These are phyloP conservation scores for Cornus suecica DNA, from an alignment of 148 eudicot genomes.

Conservation along the genomic window DNA sequence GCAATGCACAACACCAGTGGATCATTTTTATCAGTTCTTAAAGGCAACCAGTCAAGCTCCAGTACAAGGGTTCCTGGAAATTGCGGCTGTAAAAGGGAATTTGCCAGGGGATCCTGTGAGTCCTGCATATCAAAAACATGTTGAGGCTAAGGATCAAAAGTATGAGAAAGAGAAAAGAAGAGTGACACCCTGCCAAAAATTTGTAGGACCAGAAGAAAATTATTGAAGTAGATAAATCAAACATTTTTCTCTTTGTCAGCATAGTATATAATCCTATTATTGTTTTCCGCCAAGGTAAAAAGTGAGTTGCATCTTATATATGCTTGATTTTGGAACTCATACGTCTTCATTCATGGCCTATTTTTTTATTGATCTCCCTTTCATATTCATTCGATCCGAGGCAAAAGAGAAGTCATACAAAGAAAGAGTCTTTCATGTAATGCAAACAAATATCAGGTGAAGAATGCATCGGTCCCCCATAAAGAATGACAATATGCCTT, in stretches of 20 bases:
- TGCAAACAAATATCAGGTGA: not conserved
- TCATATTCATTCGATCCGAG: too few relatives aligned
- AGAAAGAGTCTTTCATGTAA: too few relatives aligned
- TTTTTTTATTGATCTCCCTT: too few relatives aligned
- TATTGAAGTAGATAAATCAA: constrained; percentile 2
- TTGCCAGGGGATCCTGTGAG: constrained; percentile 88
- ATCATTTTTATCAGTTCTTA: constrained; percentile 79
- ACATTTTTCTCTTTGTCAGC: too few relatives aligned
- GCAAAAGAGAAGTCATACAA: too few relatives aligned
- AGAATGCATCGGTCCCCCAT: not conserved
- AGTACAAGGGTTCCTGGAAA: constrained; percentile 93
- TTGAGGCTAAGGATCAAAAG: not conserved
- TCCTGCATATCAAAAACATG: constrained; percentile 55
- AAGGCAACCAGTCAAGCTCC: constrained; percentile 97
- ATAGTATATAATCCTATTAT: too few relatives aligned
- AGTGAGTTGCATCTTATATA: not conserved
- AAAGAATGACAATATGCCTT: constrained; percentile 3
- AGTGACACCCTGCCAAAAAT: not conserved
- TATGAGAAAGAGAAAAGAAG: not conserved
- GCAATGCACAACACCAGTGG: constrained; percentile 92
- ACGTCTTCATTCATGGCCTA: too few relatives aligned
- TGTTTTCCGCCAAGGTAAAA: too few relatives aligned
- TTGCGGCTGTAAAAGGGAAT: constrained; percentile 82
- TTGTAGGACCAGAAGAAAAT: not conserved
- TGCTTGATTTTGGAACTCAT: not conserved